These are phyloP conservation scores for Penicillium psychrofluorescens DNA, from an alignment of 495 filamentous ascomycete species.

Conservation along the genomic window DNA sequence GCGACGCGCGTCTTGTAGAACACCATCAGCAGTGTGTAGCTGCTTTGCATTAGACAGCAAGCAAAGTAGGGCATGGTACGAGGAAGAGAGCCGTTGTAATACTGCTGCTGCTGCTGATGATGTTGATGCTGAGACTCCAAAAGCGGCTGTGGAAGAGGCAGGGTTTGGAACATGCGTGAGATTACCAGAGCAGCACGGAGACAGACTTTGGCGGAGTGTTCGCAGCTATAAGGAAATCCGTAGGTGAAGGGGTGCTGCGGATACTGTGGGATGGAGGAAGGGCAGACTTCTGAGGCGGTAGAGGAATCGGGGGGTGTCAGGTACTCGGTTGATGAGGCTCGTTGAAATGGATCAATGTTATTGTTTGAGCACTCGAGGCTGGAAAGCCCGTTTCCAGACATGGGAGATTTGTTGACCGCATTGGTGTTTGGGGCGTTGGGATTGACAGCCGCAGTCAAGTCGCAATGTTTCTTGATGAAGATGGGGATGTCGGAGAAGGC, in stretches of 20 bases:
- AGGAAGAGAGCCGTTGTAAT: slow-evolving; percentile 28
- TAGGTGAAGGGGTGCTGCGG: slow-evolving; percentile 25
- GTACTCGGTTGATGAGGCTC: slow-evolving; percentile 29
- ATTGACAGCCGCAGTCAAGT: slow-evolving; percentile 33
- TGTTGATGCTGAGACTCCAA: slow-evolving; percentile 14
- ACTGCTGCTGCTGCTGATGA: slow-evolving; percentile 17
- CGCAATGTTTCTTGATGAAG: slow-evolving; percentile 52
- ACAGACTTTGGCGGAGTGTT: slow-evolving; percentile 49
- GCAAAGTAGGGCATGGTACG: slow-evolving; percentile 56
- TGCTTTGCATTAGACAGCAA: slow-evolving; percentile 57
- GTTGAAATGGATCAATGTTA: slow-evolving; percentile 24
- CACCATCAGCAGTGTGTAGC: slow-evolving; percentile 54
- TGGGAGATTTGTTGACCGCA: slow-evolving; percentile 2
- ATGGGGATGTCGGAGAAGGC: slow-evolving; percentile 56
- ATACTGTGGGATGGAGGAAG: slow-evolving; percentile 13
- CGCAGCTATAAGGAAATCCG: slow-evolving; percentile 43
- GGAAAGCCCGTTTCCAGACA: slow-evolving; percentile 11
- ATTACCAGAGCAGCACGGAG: slow-evolving; percentile 44
- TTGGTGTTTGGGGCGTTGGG: slow-evolving; percentile 19
- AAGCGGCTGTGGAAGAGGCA: slow-evolving; percentile 43
- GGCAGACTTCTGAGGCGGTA: slow-evolving; percentile 26
- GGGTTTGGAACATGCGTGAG: slow-evolving; percentile 41
- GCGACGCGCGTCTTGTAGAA: slow-evolving; percentile 42
- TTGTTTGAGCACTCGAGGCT: slow-evolving; percentile 29
- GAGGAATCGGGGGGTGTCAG: slow-evolving; percentile 32